These are phyloP conservation scores for Tulasnella sp. DNA, from an alignment of 768 basidiomycete genomes.

Conservation along the genomic window DNA sequence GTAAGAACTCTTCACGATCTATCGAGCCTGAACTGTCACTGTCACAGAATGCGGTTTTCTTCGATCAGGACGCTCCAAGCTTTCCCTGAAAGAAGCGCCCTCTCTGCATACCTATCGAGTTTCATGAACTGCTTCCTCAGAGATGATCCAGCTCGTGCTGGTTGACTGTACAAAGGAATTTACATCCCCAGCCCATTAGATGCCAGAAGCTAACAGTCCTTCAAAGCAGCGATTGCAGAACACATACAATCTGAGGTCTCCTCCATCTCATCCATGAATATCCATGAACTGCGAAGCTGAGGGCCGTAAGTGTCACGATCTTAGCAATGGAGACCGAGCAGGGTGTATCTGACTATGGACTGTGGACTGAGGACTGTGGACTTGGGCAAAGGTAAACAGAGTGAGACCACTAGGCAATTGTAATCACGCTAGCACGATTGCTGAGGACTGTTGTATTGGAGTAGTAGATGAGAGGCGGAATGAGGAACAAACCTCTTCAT, in stretches of 20 bases:
- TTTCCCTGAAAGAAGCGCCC: neutral
- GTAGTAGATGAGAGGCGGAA: too few species aligned
- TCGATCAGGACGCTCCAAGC: neutral
- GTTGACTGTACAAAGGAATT: conserved; percentile 59
- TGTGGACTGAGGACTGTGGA: too few species aligned
- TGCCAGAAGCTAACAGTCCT: neutral
- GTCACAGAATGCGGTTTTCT: neutral
- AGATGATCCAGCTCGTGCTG: conserved; percentile 86
- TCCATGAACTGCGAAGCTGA: conserved; percentile 81
- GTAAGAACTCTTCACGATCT: conserved; percentile 96
- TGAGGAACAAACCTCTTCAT: too few species aligned
- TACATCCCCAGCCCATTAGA: neutral
- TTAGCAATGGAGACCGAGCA: too few species aligned
- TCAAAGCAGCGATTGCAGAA: too few species aligned
- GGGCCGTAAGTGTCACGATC: too few species aligned
- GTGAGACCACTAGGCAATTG: too few species aligned
- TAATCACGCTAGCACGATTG: too few species aligned
- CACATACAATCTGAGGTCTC: conserved; percentile 92
- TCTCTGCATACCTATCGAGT: conserved; percentile 72
- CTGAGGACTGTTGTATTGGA: too few species aligned
- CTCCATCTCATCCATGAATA: conserved; percentile 98
- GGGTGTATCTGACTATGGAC: too few species aligned
- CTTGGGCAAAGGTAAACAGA: too few species aligned
- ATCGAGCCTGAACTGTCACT: conserved; percentile 97
- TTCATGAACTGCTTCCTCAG: conserved; percentile 99